Conservation (phyloP, 257 asterid genomes). For the Capsicum pubescens region DNA sequence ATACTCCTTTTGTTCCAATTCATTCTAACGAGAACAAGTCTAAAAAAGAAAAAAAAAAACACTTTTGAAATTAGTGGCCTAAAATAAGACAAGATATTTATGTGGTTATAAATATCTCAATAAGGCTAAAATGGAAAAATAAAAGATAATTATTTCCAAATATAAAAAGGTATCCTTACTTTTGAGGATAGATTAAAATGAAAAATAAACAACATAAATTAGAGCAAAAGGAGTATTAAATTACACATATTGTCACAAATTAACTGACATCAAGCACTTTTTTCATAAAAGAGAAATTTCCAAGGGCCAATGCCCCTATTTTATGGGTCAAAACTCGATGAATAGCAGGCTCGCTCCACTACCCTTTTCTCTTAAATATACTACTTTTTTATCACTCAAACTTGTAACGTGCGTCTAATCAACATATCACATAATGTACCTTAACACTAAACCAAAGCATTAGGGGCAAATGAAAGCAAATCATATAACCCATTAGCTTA, state of each 20-base stretch:
- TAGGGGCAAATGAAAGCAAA: background rate
- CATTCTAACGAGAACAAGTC: background rate
- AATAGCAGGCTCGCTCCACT: background rate
- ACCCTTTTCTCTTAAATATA: background rate
- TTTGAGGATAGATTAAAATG: background rate
- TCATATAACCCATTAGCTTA: background rate
- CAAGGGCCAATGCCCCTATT: background rate
- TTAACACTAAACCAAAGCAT: background rate
- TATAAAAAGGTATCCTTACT: background rate
- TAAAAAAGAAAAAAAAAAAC: background rate
- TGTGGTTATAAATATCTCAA: background rate
- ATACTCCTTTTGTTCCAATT: background rate
- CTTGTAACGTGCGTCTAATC: background rate
- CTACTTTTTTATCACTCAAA: accelerated
- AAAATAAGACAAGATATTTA: background rate
- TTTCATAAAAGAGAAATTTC: background rate
- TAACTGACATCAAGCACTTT: background rate
- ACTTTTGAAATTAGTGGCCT: background rate
- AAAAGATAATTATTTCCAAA: background rate
- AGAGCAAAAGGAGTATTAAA: background rate
- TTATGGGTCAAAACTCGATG: background rate
- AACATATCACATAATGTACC: background rate
- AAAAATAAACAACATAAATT: background rate
- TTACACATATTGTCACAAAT: background rate
- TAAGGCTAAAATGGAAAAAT: background rate